phyloP scores from a whole-genome alignment of 768 basidiomycete genomes.

The Lactarius deliciosus region DNA sequence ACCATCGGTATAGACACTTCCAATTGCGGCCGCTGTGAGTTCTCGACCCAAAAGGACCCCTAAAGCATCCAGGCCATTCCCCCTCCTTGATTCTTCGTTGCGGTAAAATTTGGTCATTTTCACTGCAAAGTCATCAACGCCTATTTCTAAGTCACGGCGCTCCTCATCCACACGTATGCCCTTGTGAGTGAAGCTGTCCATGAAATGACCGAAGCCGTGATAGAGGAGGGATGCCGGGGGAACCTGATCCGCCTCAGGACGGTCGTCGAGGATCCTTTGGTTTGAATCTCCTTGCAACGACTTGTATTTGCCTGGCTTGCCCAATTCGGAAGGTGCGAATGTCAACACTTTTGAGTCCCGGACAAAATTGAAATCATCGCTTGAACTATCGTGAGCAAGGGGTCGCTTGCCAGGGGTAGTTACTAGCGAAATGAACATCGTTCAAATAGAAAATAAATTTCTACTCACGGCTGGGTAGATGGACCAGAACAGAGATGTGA shows the following conservation, averaged over 20 bases:
- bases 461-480: too few species aligned
- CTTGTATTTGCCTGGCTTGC: background rate
- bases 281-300: background rate
- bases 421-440: background rate
- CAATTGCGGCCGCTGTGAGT: too few species aligned
- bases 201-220: background rate
- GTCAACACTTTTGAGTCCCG: background rate
- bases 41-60: too few species aligned
- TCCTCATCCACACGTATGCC: too few species aligned
- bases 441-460: too few species aligned
- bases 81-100: too few species aligned
- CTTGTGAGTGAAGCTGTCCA: background rate
- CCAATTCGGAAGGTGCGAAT: background rate
- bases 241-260: background rate
- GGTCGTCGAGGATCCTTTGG: background rate
- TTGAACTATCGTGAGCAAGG: background rate
- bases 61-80: too few species aligned
- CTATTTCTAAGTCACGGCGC: too few species aligned
- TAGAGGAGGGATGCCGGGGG: slow-evolving; percentile 5
- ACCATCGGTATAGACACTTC: too few species aligned
- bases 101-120: too few species aligned
- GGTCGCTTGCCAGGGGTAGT: background rate
- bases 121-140: too few species aligned
- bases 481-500: too few species aligned
- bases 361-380: background rate